Evolutionary conservation across 2,329 filamentous ascomycete species (phyloP), one percentile per base, ranked within the genome.

Genomic region (Sodiomyces alkalinus): DNA sequence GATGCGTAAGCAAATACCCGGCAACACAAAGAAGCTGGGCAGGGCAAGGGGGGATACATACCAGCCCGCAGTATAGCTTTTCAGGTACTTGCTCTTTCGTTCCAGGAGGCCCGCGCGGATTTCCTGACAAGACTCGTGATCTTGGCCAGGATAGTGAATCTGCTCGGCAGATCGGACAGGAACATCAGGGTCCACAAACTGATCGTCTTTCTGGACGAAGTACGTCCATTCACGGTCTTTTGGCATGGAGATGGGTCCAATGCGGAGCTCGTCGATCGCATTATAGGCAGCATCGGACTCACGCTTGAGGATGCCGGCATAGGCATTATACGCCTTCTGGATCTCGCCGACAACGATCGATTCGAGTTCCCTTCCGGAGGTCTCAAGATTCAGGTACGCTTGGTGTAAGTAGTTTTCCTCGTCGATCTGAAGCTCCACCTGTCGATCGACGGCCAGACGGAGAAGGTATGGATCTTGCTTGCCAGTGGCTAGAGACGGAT

Each of bases 1-100:
- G 7, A 10, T 11, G 16, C n/a, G 16, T 31, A 17, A 30, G 21
- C 13, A 26, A 17, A 8, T 15, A 18, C 17, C 16, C 5, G 9
- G 15, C 4, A n/a, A 26, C 19, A 12, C 4, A 18, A 12, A 3
- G 10, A 11, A 13, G 7, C 19, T 1, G 7, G 21, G 17, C 17
- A 24, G 11, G 22, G 19, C 7, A 22, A 5, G 7, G 14, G 7
- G 29, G n/a, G 25, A 21, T 15, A 59, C 76, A 55, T 61, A 87
- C 86, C 87, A 96, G 47, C 87, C 87, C 16, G 85, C 80, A 6
- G 86, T 90, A 52, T 94, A 94, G 51, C 86, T 94, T 62, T 94
- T 96, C 36, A 98, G 60, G 46, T 96, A 98, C 49, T 96, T 98
- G 68, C 85, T 93, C 73, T 96, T 96, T 40, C 90, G 78, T 60